Base-by-base conservation (phyloP, 2,329 filamentous ascomycete species). In the Colletotrichum viniferum region DNA sequence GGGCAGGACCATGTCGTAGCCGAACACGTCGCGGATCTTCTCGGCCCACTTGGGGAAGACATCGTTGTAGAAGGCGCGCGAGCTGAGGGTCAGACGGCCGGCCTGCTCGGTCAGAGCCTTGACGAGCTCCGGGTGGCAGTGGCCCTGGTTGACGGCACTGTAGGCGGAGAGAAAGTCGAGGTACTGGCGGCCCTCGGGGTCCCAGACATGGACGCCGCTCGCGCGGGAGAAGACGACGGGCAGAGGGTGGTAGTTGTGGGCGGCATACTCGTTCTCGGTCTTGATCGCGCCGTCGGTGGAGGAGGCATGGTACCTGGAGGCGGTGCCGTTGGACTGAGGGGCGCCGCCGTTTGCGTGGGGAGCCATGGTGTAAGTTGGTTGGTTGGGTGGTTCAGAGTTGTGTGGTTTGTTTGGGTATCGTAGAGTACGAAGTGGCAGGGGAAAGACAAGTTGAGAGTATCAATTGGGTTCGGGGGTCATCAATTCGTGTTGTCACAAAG, bases 151-250 rank as follows among this genome's bases (percentile, higher is more conserved):
- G 83, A 98, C 96, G 77, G 97, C 97, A 80, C 95, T 97, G 90
- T 99, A 99, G 78, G 97, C 97, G 62, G 96, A 98, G 79, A 99
- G 92, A 87, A 98, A 99, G 87, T 99, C 97, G 81, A 98, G 92
- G 86, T 99, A 98, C 85, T 98, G 93, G 80, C 93, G 94, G 82
- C 95, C 96, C 88, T 99, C 97, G 21, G 97, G 97, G 83, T 99
- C 97, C 96, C 97, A 99, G 74, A 98, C 97, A 76, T 94, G 93
- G 82, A 94, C 94, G 64, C 96, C 97, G 80, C 93, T 91, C 56
- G 96, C 97, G 78, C 92, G 92, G 72, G 96, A 90, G 85, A 98
- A 98, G 82, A 98, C 97, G 76, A 99, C 93, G 55, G 97, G 97
- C 4, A 99, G 91, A 18, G 97, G 97, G 86, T 98, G 96, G 90